Base-by-base conservation (phyloP, 129 eudicot genomes). In the Oenanthe sinensis region DNA sequence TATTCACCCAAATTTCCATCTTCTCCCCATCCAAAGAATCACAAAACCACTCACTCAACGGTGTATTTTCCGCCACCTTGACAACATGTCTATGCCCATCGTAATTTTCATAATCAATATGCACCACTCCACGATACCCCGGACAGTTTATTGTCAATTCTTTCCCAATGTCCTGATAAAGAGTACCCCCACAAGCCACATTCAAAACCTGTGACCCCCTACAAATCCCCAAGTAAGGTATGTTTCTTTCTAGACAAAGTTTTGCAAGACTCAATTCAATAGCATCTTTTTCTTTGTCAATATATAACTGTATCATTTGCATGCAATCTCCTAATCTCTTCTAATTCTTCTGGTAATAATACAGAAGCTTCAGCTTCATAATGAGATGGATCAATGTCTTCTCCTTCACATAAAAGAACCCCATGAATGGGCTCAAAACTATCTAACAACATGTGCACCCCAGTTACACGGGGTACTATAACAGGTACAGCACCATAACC, bases 351-450 rank as follows among this genome's bases (percentile, higher is more conserved):
- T 0, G 82, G 79, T 0, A 96, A 88, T 20, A 93, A 77, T n/a
- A 44, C 78, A 0, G 86, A 79, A 40, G 76, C 44, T 37, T 92
- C 94, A 4, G 86, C 78, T 44, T 90, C 86, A 68, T 95, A 95
- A 6, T 84, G 83, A 0, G 96, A 90, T 0, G 98, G 97, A 48
- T 95, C 98, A 39, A 95, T 87, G 82, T 95, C 98, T 74, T 95
- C 98, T 3, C 98, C 98, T 84, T 95, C 98, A 63, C 98, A 95
- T 14, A 95, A 84, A 77, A 95, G 98, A 71, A 95, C 96, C 1
- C 98, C 97, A 13, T 95, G 98, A 48, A 95, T 95, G 3, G 98
- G 97, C 80, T 92, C 97, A n/a, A 95, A 95, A 79, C 98, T 95
- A 65, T 91, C 92, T 6, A 95, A 58, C 42, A 91, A 76, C 85